Conservation (phyloP, 2,329 filamentous ascomycete species). For the Emmonsiellopsis sp. region DNA sequence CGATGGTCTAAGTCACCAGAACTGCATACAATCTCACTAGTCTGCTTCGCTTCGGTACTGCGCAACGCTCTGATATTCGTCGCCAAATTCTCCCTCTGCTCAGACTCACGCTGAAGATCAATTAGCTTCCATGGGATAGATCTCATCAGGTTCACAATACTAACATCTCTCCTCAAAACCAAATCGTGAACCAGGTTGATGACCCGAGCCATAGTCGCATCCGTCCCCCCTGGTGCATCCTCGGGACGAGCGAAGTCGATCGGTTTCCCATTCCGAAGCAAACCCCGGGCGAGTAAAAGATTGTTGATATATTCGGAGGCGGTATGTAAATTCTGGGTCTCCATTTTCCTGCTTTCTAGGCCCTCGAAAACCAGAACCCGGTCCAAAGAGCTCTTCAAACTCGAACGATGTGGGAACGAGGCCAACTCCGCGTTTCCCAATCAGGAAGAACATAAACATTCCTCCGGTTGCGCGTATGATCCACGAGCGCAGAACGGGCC, state of each 20-base stretch:
- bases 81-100: constrained; percentile 75
- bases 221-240: constrained; percentile 48
- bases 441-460: constrained; percentile 37
- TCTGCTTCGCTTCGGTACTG: constrained; percentile 63
- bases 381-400: not conserved
- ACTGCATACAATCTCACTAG: constrained; percentile 53
- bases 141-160: constrained; percentile 56
- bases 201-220: constrained; percentile 69
- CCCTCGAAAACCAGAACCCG: not conserved
- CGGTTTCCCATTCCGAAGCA: constrained; percentile 46
- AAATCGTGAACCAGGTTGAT: constrained; percentile 93
- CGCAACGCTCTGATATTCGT: constrained; percentile 67
- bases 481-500: constrained; percentile 15
- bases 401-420: not conserved
- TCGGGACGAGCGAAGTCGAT: constrained; percentile 74
- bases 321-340: constrained; percentile 44
- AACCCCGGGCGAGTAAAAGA: constrained; percentile 52
- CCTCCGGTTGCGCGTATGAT: constrained; percentile 10
- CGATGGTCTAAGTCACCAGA: not conserved
- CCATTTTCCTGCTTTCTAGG: constrained; percentile 24
- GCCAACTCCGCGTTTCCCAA: constrained; percentile 19
- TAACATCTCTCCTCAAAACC: constrained; percentile 76
- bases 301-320: constrained; percentile 59
- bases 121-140: constrained; percentile 1
- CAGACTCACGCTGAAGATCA: constrained; percentile 64